A percentile compares a stretch with the other conserved stretches of the same genome.
These are phyloP conservation scores for Xylaria cubensis DNA, from an alignment of 495 filamentous ascomycete species.

Conservation along the genomic window DNA sequence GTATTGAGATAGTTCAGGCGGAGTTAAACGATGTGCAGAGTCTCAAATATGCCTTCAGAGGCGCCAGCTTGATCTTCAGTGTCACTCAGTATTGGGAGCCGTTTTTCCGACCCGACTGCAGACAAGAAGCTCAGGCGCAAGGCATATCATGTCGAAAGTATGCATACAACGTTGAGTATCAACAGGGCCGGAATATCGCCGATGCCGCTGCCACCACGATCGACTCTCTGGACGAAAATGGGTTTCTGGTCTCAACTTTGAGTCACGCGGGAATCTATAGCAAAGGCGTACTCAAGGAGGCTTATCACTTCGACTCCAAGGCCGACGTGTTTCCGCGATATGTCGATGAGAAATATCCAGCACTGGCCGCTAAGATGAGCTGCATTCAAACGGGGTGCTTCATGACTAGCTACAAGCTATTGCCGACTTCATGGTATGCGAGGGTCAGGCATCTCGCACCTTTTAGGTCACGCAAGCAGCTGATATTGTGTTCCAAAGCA, in stretches of 20 bases:
- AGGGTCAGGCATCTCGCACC: not conserved
- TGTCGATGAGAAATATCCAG: slow-evolving; percentile 2
- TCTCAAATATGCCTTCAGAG: slow-evolving; percentile 50
- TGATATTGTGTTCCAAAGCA: slow-evolving; percentile 12
- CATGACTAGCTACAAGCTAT: slow-evolving; percentile 6
- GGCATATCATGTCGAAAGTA: slow-evolving; percentile 14
- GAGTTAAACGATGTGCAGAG: slow-evolving; percentile 50
- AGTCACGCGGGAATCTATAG: slow-evolving; percentile 8
- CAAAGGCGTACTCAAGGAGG: not conserved
- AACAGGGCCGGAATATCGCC: slow-evolving; percentile 5
- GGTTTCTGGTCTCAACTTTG: slow-evolving; percentile 10
- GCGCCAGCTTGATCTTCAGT: slow-evolving; percentile 56
- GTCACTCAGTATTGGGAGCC: slow-evolving; percentile 61
- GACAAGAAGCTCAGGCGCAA: slow-evolving; percentile 9
- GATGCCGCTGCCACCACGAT: not conserved
- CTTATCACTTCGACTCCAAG: slow-evolving; percentile 17
- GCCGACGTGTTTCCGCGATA: slow-evolving; percentile 11
- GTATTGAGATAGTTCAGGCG: slow-evolving; percentile 52
- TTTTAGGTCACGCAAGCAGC: not conserved
- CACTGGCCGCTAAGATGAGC: slow-evolving; percentile 11
- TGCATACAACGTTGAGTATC: slow-evolving; percentile 11
- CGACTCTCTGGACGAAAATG: not conserved
- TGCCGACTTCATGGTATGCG: slow-evolving; percentile 14
- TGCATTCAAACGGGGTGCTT: slow-evolving; percentile 10
- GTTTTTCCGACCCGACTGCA: slow-evolving; percentile 34